Percentiles rank a stretch among this genome's conserved stretches.
phyloP scores from a whole-genome alignment of 176 grass and related monocot genomes.

The Oryza rufipogon region DNA sequence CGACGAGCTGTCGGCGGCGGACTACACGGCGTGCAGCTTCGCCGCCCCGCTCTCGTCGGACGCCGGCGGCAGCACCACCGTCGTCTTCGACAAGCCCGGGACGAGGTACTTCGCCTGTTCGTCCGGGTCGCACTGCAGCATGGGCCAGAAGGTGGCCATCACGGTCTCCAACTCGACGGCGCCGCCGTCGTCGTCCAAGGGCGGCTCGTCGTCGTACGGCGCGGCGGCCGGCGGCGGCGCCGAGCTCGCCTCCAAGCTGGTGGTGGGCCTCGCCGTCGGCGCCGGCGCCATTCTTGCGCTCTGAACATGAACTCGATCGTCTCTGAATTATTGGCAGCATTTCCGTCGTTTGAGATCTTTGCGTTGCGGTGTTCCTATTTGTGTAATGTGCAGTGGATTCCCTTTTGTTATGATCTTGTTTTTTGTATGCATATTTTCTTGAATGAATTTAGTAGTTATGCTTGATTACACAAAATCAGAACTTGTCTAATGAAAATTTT shows the following conservation, averaged over 20 bases:
- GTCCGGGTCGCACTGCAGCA: slow-evolving; percentile 34
- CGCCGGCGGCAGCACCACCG: slow-evolving; percentile 3
- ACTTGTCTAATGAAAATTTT: neutral
- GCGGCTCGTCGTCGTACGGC: neutral
- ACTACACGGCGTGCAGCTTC: slow-evolving; percentile 45
- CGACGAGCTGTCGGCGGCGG: slow-evolving; percentile 44
- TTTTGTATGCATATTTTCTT: neutral
- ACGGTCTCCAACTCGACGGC: slow-evolving; percentile 9
- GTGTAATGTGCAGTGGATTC: neutral
- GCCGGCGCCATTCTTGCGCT: slow-evolving; percentile 38
- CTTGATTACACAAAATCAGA: neutral
- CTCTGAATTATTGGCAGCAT: neutral
- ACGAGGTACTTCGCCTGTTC: slow-evolving; percentile 57
- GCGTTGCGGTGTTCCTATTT: neutral
- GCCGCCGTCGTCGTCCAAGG: slow-evolving; percentile 3
- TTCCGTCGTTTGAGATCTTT: neutral
- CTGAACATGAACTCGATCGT: neutral
- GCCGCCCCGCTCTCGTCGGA: slow-evolving; percentile 1
- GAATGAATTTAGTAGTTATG: neutral
- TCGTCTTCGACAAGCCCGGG: slow-evolving; percentile 40
- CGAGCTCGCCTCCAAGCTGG: slow-evolving; percentile 3
- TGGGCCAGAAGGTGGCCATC: slow-evolving; percentile 51
- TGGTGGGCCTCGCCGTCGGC: slow-evolving; percentile 43
- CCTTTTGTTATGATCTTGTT: neutral
- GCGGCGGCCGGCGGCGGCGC: neutral